Percentiles rank a stretch among this genome's conserved stretches.
Conservation (phyloP, 179 eudicot genomes). For the Carnegiea gigantea region DNA sequence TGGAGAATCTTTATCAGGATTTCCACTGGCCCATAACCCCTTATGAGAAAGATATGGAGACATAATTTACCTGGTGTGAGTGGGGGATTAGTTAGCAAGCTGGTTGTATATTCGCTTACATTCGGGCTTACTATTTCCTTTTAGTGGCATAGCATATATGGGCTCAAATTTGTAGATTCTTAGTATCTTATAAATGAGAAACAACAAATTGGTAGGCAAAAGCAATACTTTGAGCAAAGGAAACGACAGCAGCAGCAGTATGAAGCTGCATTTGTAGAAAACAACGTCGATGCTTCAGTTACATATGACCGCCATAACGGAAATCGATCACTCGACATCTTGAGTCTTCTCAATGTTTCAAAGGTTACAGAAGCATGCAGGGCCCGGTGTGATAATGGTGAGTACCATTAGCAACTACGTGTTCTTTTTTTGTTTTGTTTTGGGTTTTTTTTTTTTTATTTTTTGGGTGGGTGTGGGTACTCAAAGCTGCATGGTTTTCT, state of each 20-base stretch:
- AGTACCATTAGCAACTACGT: slow-evolving; percentile 5
- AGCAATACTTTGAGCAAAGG: slow-evolving; percentile 92
- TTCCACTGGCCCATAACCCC: background rate
- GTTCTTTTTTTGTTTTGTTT: background rate
- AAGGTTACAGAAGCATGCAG: slow-evolving; percentile 39
- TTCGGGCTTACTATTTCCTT: background rate
- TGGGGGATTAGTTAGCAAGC: background rate
- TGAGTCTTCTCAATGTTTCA: slow-evolving; percentile 65
- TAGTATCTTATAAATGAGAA: background rate
- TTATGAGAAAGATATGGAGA: background rate
- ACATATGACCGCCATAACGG: slow-evolving; percentile 34
- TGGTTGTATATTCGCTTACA: slow-evolving; percentile 3
- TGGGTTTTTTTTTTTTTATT: no score
- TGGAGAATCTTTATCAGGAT: background rate
- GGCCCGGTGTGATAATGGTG: slow-evolving; percentile 25
- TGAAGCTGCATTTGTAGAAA: slow-evolving; percentile 38
- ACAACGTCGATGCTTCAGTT: slow-evolving; percentile 37
- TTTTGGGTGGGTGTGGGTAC: no score
- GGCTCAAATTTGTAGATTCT: slow-evolving; percentile 1
- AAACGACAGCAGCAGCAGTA: slow-evolving; percentile 61
- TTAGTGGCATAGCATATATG: background rate
- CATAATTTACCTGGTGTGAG: background rate
- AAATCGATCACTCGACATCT: slow-evolving; percentile 71
- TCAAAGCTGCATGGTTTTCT: background rate
- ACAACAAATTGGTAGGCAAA: slow-evolving; percentile 53